Evolutionary conservation across 192 early-diverging fungal genomes (phyloP), one percentile per base, ranked within the genome.

Genomic region (Podila clonocystis): DNA sequence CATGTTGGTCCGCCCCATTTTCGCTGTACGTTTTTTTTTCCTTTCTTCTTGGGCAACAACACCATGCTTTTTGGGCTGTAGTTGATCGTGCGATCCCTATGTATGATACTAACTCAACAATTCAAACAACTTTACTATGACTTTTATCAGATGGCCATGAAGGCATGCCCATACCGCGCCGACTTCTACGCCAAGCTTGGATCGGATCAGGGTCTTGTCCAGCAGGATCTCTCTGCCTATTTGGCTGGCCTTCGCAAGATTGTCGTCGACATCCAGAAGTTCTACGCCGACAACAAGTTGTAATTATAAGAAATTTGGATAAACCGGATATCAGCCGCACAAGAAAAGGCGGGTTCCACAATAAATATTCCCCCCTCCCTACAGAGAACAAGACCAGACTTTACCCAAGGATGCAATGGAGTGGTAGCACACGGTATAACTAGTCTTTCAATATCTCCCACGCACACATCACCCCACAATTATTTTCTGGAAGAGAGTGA

Each of bases 171-270:
- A 26, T 89, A 90, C 72, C 95, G 96, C 62, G 89, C 88, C 49
- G 91, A 93, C 68, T 98, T 99, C 84, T 99, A 96, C 82, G 86
- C 85, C 31, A 95, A 94, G 83, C 85, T 99, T 28, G 93, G 94
- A 59, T 83, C 83, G 36, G 86, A 88, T 73, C 85, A 90, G 59
- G 86, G 85, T 26, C 85, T 85, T 50, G 87, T 91, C 30, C 38
- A 87, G 50, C 80, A 76, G 31, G 82, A 91, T 36, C 88, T 96
- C 71, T 82, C 88, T 26, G 68, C 72, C 33, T 99, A 95, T 93
- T 86, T 96, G 50, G 62, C 55, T 5, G 93, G 92, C 41, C 89
- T 99, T 50, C 93, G 96, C 79, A 80, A 83, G 19, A 80, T 93
- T 62, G 88, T 97, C 57, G 84, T 72, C 49, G 90, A 77, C 52